Evolutionary conservation across 192 early-diverging fungal genomes (phyloP), one percentile per base, ranked within the genome.

Genomic region (Entrophospora sp.): DNA sequence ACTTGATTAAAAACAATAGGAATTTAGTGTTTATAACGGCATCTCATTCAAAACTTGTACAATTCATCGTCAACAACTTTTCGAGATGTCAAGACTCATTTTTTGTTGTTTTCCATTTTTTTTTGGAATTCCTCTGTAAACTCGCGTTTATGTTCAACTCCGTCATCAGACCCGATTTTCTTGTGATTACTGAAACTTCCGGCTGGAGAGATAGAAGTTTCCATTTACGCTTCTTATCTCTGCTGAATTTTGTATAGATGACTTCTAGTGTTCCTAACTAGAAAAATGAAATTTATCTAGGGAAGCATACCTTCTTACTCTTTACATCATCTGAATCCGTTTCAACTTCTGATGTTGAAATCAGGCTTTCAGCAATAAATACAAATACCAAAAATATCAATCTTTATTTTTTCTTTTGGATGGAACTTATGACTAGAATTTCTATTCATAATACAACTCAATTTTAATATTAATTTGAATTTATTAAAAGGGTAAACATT

Each of bases 31-130:
- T 71, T 45, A 60, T 71, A 66, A 44, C 14, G 38, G 37, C 55
- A 64, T 59, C 56, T 53, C 45, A 53, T 59, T 0, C 52, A 42
- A 66, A 66, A 71, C 48, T 71, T 66, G 24, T 71, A 71, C 48
- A 71, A 59, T 35, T 65, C 69, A 37, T 71, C 63, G 58, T 71
- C 56, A 12, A 71, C 56, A 48, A 58, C 62, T 38, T 71, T 71
- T 10, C 56, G 55, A 53, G 69, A 64, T 36, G 44, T 46, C 37
- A 71, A 51, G 30, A 37, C 28, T 63, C 53, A 71, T 59, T 71
- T 71, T 55, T 60, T 53, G 3, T 35, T 64, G 18, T 71, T 42
- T 60, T 48, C 53, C 36, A 59, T 27, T 51, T 42, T n/a, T n/a
- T n/a, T 55, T 31, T 51, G 46, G 32, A 65, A 71, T 59, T 28